Percentiles rank a stretch among this genome's conserved stretches.
Evolutionary conservation across 2,329 filamentous ascomycete species (phyloP).

Genomic region (Helotiales sp.): DNA sequence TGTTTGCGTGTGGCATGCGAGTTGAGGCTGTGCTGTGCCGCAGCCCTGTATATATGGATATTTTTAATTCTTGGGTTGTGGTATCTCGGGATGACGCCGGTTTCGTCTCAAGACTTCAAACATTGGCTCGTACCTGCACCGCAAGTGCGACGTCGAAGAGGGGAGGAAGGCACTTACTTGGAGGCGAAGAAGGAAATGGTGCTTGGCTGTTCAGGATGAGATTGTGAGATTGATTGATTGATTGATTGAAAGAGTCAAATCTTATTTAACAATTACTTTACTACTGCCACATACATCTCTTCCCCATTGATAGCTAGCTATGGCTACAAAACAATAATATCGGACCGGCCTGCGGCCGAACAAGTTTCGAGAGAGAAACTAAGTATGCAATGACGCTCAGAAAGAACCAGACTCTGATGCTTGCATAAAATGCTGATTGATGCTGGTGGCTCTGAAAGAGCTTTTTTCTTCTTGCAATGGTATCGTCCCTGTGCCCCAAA

Average conservation of each 20-base stretch:
- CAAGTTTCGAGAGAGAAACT: slow-evolving; percentile 12
- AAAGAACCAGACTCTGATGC: slow-evolving; percentile 25
- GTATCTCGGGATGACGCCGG: neutral
- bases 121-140: neutral
- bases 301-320: neutral
- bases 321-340: slow-evolving; percentile 19
- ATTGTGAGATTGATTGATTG: neutral
- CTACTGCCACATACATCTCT: slow-evolving; percentile 21
- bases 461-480: slow-evolving; percentile 35
- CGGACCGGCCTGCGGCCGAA: slow-evolving; percentile 34
- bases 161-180: too few relatives aligned
- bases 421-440: slow-evolving; percentile 20
- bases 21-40: slow-evolving; percentile 8
- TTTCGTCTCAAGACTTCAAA: neutral
- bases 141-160: neutral
- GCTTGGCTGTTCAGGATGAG: neutral
- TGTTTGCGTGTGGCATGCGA: too few relatives aligned
- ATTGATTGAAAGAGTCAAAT: neutral
- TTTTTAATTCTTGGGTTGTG: neutral
- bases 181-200: neutral
- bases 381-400: slow-evolving; percentile 15
- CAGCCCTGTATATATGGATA: neutral
- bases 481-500: slow-evolving; percentile 32
- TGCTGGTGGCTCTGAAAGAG: slow-evolving; percentile 29
- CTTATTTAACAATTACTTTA: slow-evolving; percentile 33